Conservation (phyloP, 2,329 filamentous ascomycete genomes). For the Colletotrichum nymphaeae region DNA sequence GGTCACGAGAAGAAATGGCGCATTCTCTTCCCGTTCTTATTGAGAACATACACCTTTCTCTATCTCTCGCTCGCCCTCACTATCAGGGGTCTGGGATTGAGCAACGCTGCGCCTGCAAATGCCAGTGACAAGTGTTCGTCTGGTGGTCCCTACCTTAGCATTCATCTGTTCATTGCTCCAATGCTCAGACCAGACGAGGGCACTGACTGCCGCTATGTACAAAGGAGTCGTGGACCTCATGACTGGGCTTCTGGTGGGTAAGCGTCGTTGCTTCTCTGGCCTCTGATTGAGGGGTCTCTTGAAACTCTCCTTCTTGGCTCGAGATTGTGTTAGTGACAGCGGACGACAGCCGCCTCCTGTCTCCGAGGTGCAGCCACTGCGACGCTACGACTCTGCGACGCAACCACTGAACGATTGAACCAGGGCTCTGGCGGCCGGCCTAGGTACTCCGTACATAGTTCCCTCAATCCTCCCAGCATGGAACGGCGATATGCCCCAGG, state of each 20-base stretch:
- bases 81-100: neutral
- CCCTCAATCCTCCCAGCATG: conserved; percentile 8
- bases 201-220: neutral
- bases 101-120: neutral
- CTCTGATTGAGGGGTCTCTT: conserved; percentile 10
- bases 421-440: neutral
- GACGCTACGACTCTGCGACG: conserved; percentile 7
- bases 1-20: conserved; percentile 5
- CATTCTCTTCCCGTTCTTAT: neutral
- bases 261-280: conserved; percentile 25
- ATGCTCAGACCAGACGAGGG: neutral
- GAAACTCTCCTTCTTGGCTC: neutral
- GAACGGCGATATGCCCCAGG: conserved; percentile 17
- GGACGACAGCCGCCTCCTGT: conserved; percentile 29
- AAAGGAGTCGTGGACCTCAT: neutral
- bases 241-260: conserved; percentile 1
- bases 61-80: too few species aligned
- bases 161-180: neutral
- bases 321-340: conserved; percentile 17
- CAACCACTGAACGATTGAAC: neutral
- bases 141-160: conserved; percentile 1
- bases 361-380: conserved; percentile 13
- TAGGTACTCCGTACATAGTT: neutral
- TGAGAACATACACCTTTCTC: neutral
- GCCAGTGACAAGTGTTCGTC: neutral